A percentile compares a stretch with the other conserved stretches of the same genome.
Evolutionary conservation across 768 basidiomycete genomes (phyloP).

Genomic region (Calocera viscosa): DNA sequence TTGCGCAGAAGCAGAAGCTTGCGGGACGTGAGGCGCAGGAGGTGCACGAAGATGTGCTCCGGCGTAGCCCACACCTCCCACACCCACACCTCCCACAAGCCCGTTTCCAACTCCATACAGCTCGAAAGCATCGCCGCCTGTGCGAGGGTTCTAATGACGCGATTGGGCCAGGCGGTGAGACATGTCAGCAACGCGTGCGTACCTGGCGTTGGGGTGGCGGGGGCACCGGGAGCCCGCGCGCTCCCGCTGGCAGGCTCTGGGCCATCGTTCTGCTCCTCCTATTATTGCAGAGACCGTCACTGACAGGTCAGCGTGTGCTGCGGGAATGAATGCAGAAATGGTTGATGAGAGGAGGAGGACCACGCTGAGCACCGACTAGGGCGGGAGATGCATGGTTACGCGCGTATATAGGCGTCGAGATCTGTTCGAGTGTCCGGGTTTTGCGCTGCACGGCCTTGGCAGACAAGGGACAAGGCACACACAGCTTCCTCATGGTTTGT

Average conservation of each 20-base stretch:
- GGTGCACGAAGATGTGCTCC: background rate
- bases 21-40: background rate
- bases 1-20: too few species aligned
- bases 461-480: background rate
- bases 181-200: background rate
- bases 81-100: background rate
- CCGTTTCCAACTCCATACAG: background rate
- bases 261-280: background rate
- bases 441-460: background rate
- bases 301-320: too few species aligned
- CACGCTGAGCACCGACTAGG: too few species aligned
- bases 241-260: background rate
- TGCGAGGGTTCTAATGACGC: background rate
- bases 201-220: background rate
- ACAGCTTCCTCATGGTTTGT: background rate
- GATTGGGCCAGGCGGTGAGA: background rate
- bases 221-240: background rate
- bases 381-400: too few species aligned
- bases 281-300: background rate
- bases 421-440: background rate
- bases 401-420: background rate
- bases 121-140: background rate
- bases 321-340: too few species aligned
- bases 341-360: too few species aligned
- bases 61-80: background rate